Conservation (phyloP, 371 early-diverging fungal species). For the Saksenaea vasiformis region DNA sequence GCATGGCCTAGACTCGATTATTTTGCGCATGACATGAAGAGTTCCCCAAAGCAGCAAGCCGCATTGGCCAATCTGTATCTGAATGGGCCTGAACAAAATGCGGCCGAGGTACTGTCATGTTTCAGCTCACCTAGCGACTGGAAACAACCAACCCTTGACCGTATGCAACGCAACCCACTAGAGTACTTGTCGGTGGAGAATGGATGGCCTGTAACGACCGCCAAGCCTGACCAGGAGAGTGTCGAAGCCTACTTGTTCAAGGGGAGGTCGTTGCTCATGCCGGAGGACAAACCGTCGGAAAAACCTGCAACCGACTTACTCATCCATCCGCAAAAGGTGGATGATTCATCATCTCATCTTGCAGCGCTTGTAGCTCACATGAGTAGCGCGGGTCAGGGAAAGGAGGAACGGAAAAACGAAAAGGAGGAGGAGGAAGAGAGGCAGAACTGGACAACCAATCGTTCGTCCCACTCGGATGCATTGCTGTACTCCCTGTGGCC, state of each 20-base stretch:
- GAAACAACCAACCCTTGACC: not conserved
- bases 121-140: not conserved
- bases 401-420: conserved; percentile 10
- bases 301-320: not conserved
- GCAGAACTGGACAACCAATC: not conserved
- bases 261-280: not conserved
- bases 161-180: not conserved
- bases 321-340: conserved; percentile 1
- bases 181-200: conserved; percentile 3
- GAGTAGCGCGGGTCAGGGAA: not conserved
- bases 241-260: conserved; percentile 8
- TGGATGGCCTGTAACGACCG: conserved; percentile 1
- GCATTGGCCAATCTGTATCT: not conserved
- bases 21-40: conserved; percentile 2
- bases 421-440: conserved; percentile 1
- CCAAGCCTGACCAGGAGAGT: conserved; percentile 1
- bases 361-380: not conserved
- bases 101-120: conserved; percentile 11
- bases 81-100: conserved; percentile 9
- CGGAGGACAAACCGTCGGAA: not conserved
- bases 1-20: not conserved
- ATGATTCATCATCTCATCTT: not conserved
- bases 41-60: not conserved
- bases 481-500: conserved; percentile 28
- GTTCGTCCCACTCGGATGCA: conserved; percentile 9